Evolutionary conservation across 352 stramenopile genomes (phyloP).

Genomic region (Thalassiosira oceanica): DNA sequence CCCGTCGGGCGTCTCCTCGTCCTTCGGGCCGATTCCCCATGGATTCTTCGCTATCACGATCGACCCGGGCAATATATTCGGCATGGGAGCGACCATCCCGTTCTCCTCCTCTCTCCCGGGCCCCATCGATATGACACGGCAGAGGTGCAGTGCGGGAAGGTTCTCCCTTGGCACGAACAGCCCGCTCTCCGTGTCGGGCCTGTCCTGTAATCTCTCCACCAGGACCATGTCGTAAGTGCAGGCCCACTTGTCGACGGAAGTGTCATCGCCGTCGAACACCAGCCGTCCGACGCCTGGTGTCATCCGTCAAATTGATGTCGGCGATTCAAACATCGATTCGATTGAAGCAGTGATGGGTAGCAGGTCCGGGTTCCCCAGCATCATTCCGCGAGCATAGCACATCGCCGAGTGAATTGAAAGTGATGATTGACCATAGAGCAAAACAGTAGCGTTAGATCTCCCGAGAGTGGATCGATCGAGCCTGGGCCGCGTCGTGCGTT

Average conservation of each 20-base stretch:
- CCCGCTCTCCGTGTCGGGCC: constrained; percentile 45
- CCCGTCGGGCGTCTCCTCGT: constrained; percentile 77
- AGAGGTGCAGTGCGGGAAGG: constrained; percentile 75
- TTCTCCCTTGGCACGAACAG: constrained; percentile 75
- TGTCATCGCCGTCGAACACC: constrained; percentile 46
- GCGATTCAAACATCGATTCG: no score
- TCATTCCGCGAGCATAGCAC: no score
- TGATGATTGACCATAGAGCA: no score
- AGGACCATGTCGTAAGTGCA: constrained; percentile 81
- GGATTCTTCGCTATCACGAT: constrained; percentile 80
- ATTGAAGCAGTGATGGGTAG: no score
- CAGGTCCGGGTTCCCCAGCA: no score
- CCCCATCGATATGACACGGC: constrained; percentile 68
- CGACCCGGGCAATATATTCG: constrained; percentile 68
- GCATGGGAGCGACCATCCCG: constrained; percentile 64
- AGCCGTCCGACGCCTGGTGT: constrained; percentile 61
- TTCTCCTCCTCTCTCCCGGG: constrained; percentile 78
- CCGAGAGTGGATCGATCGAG: no score
- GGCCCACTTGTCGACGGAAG: constrained; percentile 33
- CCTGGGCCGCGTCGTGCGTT: no score
- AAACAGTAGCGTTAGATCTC: no score
- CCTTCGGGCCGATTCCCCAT: constrained; percentile 82
- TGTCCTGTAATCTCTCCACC: constrained; percentile 73
- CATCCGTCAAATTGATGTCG: no score
- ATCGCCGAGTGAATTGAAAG: no score